Evolutionary conservation across 2,329 filamentous ascomycete species (phyloP), one percentile per base, ranked within the genome.

Genomic region (Neonectria sp.): DNA sequence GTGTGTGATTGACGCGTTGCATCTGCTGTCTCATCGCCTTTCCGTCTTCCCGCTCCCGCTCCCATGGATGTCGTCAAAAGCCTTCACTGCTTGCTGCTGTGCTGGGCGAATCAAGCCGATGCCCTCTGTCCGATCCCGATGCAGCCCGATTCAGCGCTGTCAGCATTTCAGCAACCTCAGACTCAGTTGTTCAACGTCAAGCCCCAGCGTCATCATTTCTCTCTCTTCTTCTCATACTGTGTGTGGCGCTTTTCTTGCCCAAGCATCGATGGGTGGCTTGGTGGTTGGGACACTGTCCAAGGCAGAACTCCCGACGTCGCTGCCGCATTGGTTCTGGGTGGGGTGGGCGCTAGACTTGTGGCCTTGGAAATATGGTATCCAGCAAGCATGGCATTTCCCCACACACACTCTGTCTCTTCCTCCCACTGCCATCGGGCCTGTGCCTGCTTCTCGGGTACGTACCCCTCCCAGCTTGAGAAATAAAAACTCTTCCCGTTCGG

Each of bases 181-280:
- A 9, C 21, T 31, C n/a, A 29, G 21, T 9, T 52, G 53, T 35
- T 13, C 29, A 51, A 17, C 27, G 8, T 40, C 9, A 5, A 55
- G 35, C 31, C 4, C 40, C 27, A 55, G 24, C 21, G 35, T n/a
- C 37, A 57, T 35, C 11, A 56, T 21, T 59, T 55, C 49, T 43
- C 37, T 45, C 45, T 9, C 17, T 33, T 29, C 25, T 70, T 43
- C 25, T 64, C 69, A 64, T 73, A 72, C 69, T 71, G 71, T 73
- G 65, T 59, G 63, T 58, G 67, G 48, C 58, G 55, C 68, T 66
- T 67, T 24, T 53, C 29, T 33, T 12, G n/a, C 43, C 55, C 60
- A 25, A 17, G 21, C 29, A n/a, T 49, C 15, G 31, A 25, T 12
- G 51, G 6, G 24, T 13, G 46, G 24, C 25, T 49, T 27, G 27